phyloP scores from a whole-genome alignment of 352 stramenopile species.

The Phytophthora gonapodyides region DNA sequence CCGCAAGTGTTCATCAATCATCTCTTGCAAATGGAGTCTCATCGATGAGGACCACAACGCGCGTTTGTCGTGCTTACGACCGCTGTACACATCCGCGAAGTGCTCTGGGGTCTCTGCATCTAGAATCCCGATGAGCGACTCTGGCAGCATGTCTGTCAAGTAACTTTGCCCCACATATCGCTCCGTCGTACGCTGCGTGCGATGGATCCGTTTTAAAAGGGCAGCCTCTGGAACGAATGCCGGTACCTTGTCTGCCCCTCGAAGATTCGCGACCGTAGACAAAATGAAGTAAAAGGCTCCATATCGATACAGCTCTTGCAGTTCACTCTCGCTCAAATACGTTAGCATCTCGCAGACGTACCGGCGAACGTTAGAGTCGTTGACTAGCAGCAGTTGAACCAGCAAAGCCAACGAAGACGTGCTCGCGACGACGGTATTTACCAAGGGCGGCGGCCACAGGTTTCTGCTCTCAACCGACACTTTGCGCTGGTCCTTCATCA shows the following conservation, averaged over 20 bases:
- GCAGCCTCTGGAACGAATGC: slow-evolving; percentile 62
- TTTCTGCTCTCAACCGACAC: slow-evolving; percentile 29
- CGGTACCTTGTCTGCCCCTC: slow-evolving; percentile 28
- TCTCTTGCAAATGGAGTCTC: slow-evolving; percentile 69
- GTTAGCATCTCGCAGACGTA: slow-evolving; percentile 71
- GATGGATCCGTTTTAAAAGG: slow-evolving; percentile 70
- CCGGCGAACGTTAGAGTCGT: slow-evolving; percentile 49
- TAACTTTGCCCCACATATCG: slow-evolving; percentile 60
- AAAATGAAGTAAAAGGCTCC: slow-evolving; percentile 84
- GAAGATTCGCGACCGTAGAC: slow-evolving; percentile 34
- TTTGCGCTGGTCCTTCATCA: slow-evolving; percentile 54
- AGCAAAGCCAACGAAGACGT: slow-evolving; percentile 53
- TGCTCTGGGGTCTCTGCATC: slow-evolving; percentile 62
- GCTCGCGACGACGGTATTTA: slow-evolving; percentile 61
- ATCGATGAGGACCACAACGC: slow-evolving; percentile 75
- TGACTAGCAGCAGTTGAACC: slow-evolving; percentile 70
- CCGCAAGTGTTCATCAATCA: slow-evolving; percentile 74
- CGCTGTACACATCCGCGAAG: slow-evolving; percentile 72
- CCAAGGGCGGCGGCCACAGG: slow-evolving; percentile 59
- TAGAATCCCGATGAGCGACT: slow-evolving; percentile 70
- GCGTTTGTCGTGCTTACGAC: slow-evolving; percentile 61
- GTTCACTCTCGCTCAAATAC: slow-evolving; percentile 47
- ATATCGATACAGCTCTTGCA: slow-evolving; percentile 60
- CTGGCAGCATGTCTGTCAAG: slow-evolving; percentile 70
- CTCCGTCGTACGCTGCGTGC: slow-evolving; percentile 58